Evolutionary conservation across 306 rosid species (phyloP), one percentile per base, ranked within the genome.

Genomic region (Calophaca sinica): DNA sequence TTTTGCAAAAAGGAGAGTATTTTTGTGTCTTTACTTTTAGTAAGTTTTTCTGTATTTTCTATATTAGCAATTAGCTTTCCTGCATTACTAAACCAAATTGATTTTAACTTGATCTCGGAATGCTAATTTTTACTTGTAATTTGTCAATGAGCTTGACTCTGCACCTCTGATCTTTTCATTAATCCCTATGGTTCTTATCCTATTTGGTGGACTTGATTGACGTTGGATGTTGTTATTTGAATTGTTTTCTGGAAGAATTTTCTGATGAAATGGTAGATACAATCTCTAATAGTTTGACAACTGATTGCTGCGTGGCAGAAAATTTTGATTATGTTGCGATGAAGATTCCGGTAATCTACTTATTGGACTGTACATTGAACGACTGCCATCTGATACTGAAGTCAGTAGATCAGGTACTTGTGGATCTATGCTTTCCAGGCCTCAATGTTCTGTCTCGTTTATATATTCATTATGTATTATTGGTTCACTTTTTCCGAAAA

Each of bases 311-410:
- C 81, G 60, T 89, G 69, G 82, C 94, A 89, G 97, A 85, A 63
- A 75, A 42, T 68, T 74, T 69, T 83, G 79, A 81, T 58, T 44
- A 78, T 65, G 70, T 69, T 74, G 45, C 5, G 26, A 78, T 74
- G 80, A 88, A 86, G 81, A 84, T 94, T 82, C 97, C 98, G 5
- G 49, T 68, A 61, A 78, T 94, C 82, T 91, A 94, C 88, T 81
- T 88, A 66, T 79, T 94, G 87, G 98, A 94, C 60, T 94, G 98
- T 85, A 91, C 96, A 39, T 65, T 82, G 81, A 94, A 94, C 44
- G 97, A 91, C 76, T 94, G 98, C 82, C 82, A 82, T 79, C 78
- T 85, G 82, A 85, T 88, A 76, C 79, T 88, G 29, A 85, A 87
- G 80, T 86, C 97, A 57, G 66, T 86, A 28, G 62, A 87, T 76